Evolutionary conservation across 1,284 basidiomycete genomes (phyloP).

Genomic region (Pseudozyma tsukubaensis): DNA sequence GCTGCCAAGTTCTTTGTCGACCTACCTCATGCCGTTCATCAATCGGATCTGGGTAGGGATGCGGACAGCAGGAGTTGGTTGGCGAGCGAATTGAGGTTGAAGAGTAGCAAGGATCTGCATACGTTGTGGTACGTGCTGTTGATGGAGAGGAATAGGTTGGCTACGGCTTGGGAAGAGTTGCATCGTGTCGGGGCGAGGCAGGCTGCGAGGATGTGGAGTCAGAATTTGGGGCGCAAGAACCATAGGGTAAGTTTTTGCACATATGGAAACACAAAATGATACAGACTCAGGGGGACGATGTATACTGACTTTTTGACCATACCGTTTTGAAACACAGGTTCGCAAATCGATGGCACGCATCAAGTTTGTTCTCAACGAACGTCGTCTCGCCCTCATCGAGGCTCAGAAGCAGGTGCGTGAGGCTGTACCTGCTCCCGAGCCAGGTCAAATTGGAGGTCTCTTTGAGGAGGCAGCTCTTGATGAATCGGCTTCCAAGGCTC

Average conservation of each 20-base stretch:
- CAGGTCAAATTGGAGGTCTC: slow-evolving; percentile 20
- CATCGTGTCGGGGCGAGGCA: slow-evolving; percentile 49
- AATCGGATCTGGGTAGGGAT: slow-evolving; percentile 46
- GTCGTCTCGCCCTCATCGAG: slow-evolving; percentile 81
- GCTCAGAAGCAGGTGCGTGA: slow-evolving; percentile 72
- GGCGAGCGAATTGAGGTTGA: slow-evolving; percentile 61
- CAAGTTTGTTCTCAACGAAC: slow-evolving; percentile 92
- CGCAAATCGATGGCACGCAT: slow-evolving; percentile 97
- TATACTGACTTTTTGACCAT: background rate
- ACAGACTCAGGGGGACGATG: no score
- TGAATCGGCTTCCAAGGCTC: background rate
- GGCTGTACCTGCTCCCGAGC: slow-evolving; percentile 16
- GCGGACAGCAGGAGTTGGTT: slow-evolving; percentile 54
- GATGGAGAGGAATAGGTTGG: slow-evolving; percentile 64
- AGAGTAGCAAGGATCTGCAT: slow-evolving; percentile 64
- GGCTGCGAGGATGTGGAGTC: slow-evolving; percentile 49
- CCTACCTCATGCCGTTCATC: slow-evolving; percentile 51
- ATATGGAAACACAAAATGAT: background rate
- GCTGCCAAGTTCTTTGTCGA: slow-evolving; percentile 27
- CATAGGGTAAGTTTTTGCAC: slow-evolving; percentile 52
- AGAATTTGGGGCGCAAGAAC: slow-evolving; percentile 54
- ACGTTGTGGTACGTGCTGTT: slow-evolving; percentile 66
- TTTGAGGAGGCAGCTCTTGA: slow-evolving; percentile 25
- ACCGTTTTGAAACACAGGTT: slow-evolving; percentile 73
- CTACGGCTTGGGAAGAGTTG: slow-evolving; percentile 62